A percentile compares a stretch with the other conserved stretches of the same genome.
These are phyloP conservation scores for Pythium angustatum DNA, from an alignment of 352 stramenopile species.

Conservation along the genomic window DNA sequence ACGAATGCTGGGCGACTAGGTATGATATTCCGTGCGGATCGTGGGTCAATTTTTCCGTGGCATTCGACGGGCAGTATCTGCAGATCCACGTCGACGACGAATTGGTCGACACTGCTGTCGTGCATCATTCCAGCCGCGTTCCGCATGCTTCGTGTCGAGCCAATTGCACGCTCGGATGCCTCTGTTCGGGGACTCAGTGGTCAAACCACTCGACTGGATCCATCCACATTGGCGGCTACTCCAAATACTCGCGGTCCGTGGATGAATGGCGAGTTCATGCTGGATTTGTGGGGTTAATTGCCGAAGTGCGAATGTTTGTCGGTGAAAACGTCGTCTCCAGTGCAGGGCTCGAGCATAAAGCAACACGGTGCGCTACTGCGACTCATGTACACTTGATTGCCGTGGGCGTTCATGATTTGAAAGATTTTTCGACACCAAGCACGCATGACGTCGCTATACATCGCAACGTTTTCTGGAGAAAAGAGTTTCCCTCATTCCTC, in stretches of 20 bases:
- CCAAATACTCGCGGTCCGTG: conserved; percentile 49
- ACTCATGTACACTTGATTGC: background rate
- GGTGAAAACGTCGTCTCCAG: background rate
- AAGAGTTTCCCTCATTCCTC: conserved; percentile 40
- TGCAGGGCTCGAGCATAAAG: background rate
- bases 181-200: conserved; percentile 10
- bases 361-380: background rate
- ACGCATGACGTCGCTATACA: conserved; percentile 38
- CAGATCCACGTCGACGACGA: conserved; percentile 46
- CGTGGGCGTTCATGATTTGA: background rate
- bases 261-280: conserved; percentile 48
- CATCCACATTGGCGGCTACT: conserved; percentile 53
- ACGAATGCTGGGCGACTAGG: conserved; percentile 49
- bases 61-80: conserved; percentile 55
- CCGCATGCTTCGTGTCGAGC: background rate
- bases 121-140: background rate
- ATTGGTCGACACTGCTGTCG: conserved; percentile 45
- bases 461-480: conserved; percentile 63
- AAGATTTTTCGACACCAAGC: conserved; percentile 15
- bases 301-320: conserved; percentile 15
- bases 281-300: conserved; percentile 59
- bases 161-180: conserved; percentile 15
- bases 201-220: conserved; percentile 27
- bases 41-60: conserved; percentile 46
- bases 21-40: conserved; percentile 55